Conservation (phyloP, 768 basidiomycete species). For the Podaxis mareebaensis region DNA sequence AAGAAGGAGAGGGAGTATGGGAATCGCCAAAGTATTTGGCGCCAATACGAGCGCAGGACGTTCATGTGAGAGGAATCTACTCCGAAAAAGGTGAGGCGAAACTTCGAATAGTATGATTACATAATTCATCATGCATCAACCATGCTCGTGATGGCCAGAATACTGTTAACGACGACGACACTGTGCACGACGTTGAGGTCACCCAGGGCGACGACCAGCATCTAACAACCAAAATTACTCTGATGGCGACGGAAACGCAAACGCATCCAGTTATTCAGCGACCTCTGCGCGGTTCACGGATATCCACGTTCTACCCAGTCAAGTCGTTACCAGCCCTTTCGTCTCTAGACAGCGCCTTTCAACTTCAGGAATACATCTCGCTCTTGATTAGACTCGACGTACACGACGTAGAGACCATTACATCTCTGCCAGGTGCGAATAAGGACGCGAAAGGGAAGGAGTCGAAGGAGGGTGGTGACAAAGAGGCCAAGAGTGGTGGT, state of each 20-base stretch:
- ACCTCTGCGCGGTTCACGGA: constrained; percentile 74
- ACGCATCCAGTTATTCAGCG: constrained; percentile 48
- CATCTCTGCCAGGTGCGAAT: constrained; percentile 66
- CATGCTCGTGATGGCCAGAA: too few species aligned
- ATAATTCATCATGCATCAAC: too few species aligned
- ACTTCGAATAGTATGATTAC: too few species aligned
- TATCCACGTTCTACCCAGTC: constrained; percentile 78
- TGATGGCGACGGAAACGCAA: not conserved
- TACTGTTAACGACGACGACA: too few species aligned
- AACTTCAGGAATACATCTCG: constrained; percentile 93
- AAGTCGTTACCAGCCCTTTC: constrained; percentile 69
- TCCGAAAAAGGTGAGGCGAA: too few species aligned
- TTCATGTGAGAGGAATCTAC: too few species aligned
- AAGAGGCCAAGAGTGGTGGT: constrained; percentile 17
- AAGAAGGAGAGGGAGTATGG: too few species aligned
- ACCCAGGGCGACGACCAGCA: too few species aligned
- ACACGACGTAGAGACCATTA: constrained; percentile 83
- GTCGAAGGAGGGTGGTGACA: constrained; percentile 24
- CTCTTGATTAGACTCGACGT: constrained; percentile 83
- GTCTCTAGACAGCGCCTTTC: constrained; percentile 87
- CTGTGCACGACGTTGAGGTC: too few species aligned
- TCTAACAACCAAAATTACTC: too few species aligned
- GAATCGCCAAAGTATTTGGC: too few species aligned
- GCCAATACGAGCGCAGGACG: too few species aligned
- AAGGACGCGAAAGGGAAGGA: constrained; percentile 26